Percentiles rank a stretch among this genome's conserved stretches.
Conservation (phyloP, 1,284 basidiomycete genomes). For the Moesziomyces globuligerus region DNA sequence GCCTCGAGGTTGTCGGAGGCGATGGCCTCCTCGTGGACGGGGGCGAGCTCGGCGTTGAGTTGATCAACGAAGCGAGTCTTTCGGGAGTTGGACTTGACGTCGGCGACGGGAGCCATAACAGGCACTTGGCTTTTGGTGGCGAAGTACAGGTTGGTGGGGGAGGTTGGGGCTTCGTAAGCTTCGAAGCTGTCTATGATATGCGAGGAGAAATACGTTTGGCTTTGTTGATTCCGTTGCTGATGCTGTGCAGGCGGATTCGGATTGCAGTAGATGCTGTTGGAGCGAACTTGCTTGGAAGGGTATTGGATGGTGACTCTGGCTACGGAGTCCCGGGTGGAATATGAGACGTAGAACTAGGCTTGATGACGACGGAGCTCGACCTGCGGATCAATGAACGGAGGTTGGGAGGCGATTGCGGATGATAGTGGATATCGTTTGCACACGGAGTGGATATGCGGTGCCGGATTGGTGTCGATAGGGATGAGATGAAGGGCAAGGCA, state of each 20-base stretch:
- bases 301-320: slow-evolving; percentile 38
- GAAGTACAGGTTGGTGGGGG: neutral
- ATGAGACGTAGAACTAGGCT: slow-evolving; percentile 25
- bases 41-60: slow-evolving; percentile 39
- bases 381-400: slow-evolving; percentile 16
- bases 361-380: slow-evolving; percentile 32
- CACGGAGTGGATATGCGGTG: too few relatives aligned
- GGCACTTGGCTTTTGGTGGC: slow-evolving; percentile 15
- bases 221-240: slow-evolving; percentile 75
- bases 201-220: slow-evolving; percentile 9
- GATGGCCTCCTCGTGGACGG: slow-evolving; percentile 48
- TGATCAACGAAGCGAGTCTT: slow-evolving; percentile 45
- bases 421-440: neutral
- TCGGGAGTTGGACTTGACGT: slow-evolving; percentile 17
- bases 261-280: neutral
- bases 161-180: slow-evolving; percentile 6
- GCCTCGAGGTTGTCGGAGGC: slow-evolving; percentile 36
- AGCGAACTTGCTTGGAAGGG: slow-evolving; percentile 16
- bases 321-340: slow-evolving; percentile 30
- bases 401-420: slow-evolving; percentile 1
- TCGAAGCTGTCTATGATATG: slow-evolving; percentile 19
- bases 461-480: neutral
- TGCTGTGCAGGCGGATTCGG: slow-evolving; percentile 67
- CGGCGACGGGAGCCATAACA: slow-evolving; percentile 46
- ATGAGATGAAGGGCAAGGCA: neutral